These are phyloP conservation scores for Myriosclerotinia duriaeana DNA, from an alignment of 2,329 filamentous ascomycete species.

Conservation along the genomic window DNA sequence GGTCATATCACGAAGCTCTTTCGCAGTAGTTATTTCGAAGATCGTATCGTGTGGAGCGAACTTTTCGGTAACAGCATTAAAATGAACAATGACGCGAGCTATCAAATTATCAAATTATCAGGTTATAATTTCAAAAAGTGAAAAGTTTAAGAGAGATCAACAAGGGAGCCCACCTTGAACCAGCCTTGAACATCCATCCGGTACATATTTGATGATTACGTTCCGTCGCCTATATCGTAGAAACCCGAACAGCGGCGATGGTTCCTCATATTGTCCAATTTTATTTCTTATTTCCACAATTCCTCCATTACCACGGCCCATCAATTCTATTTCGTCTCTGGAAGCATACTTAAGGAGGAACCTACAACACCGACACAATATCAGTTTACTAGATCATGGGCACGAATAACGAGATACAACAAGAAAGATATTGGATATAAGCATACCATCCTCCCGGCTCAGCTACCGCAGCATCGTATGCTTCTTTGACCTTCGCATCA, in stretches of 20 bases:
- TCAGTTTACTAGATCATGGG: constrained; percentile 25
- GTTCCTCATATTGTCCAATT: constrained; percentile 76
- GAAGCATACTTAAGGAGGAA: constrained; percentile 89
- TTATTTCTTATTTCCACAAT: constrained; percentile 78
- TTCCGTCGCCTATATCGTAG: constrained; percentile 86
- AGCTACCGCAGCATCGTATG: constrained; percentile 73
- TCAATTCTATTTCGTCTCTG: constrained; percentile 81
- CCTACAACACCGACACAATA: constrained; percentile 53
- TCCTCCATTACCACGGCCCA: constrained; percentile 75
- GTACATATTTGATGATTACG: constrained; percentile 88
- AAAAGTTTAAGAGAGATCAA: constrained; percentile 32
- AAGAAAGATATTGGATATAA: constrained; percentile 22
- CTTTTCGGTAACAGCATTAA: constrained; percentile 63
- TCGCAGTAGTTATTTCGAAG: constrained; percentile 71
- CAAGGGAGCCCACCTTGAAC: constrained; percentile 70
- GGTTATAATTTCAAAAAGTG: constrained; percentile 28
- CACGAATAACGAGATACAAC: not conserved
- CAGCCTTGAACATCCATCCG: constrained; percentile 84
- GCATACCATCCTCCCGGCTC: constrained; percentile 89
- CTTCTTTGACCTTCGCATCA: constrained; percentile 74
- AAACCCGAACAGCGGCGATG: constrained; percentile 88
- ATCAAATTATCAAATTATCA: constrained; percentile 29
- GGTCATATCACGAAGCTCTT: constrained; percentile 82
- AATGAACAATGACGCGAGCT: constrained; percentile 81
- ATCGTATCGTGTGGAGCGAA: constrained; percentile 86